Evolutionary conservation across 2,329 filamentous ascomycete species (phyloP).

Genomic region (Xylariaceae sp.): DNA sequence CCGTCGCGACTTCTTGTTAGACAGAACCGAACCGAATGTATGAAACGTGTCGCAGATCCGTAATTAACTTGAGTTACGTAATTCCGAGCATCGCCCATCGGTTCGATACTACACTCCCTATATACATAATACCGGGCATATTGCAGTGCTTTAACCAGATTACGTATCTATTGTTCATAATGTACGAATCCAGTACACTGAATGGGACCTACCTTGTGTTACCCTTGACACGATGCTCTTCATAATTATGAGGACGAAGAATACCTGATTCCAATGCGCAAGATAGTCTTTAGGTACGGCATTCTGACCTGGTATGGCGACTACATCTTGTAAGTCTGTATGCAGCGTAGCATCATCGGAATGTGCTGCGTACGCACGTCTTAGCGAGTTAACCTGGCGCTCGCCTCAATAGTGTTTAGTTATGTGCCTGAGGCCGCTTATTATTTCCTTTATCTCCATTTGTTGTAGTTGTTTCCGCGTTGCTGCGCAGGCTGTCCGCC

Average conservation of each 20-base stretch:
- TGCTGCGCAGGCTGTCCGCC: neutral
- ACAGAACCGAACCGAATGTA: too few relatives aligned
- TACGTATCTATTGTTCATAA: too few relatives aligned
- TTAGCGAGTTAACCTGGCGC: neutral
- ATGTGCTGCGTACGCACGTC: neutral
- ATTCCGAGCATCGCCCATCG: neutral
- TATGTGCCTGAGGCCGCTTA: neutral
- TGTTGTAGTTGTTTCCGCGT: neutral
- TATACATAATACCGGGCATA: neutral
- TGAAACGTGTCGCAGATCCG: too few relatives aligned
- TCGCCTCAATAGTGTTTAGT: neutral
- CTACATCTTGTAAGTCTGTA: neutral
- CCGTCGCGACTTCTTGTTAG: neutral
- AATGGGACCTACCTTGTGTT: too few relatives aligned
- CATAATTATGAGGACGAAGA: neutral
- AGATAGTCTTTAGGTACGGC: neutral
- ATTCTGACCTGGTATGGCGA: neutral
- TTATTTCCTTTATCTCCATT: neutral
- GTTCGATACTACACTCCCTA: neutral
- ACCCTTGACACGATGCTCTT: neutral
- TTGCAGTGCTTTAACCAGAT: neutral
- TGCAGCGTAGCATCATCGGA: neutral
- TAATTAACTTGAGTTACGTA: neutral
- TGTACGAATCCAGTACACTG: too few relatives aligned
- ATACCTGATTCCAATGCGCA: neutral